Conservation (phyloP, 2,329 filamentous ascomycete species). For the Sporothrix variecibatus region DNA sequence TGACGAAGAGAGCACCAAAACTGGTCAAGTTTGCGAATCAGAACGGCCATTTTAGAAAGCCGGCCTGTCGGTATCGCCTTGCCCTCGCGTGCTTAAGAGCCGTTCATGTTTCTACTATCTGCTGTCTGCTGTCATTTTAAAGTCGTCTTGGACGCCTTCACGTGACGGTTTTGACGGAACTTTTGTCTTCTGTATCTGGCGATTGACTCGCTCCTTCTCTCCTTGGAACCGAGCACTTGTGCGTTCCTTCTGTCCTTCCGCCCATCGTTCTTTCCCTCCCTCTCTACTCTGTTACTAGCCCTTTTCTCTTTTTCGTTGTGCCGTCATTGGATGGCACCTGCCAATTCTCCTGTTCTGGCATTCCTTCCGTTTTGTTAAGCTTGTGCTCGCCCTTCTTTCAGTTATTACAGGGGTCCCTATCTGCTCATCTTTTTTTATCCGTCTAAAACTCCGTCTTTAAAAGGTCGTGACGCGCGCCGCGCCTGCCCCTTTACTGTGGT, state of each 20-base stretch:
- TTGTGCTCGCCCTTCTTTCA: not conserved
- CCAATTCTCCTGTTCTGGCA: not conserved
- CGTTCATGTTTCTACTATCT: not conserved
- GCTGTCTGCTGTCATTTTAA: not conserved
- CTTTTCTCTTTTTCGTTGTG: not conserved
- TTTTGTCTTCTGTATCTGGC: not conserved
- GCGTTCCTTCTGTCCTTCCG: not conserved
- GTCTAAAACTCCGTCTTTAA: not conserved
- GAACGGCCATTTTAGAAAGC: not conserved
- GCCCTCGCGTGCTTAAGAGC: not conserved
- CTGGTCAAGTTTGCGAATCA: constrained; percentile 2
- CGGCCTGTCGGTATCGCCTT: not conserved
- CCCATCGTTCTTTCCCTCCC: not conserved
- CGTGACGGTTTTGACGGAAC: not conserved
- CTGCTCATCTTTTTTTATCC: not conserved
- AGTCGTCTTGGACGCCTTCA: not conserved
- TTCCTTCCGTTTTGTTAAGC: not conserved
- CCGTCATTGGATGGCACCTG: not conserved
- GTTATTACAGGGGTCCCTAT: not conserved
- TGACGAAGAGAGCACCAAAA: not conserved
- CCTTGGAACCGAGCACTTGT: not conserved
- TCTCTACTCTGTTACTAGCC: not conserved
- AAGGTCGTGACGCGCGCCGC: not conserved
- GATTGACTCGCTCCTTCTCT: not conserved
- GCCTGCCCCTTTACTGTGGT: not conserved